Evolutionary conservation across 139 green algal genomes (phyloP).

Genomic region (Asterochloris erici): DNA sequence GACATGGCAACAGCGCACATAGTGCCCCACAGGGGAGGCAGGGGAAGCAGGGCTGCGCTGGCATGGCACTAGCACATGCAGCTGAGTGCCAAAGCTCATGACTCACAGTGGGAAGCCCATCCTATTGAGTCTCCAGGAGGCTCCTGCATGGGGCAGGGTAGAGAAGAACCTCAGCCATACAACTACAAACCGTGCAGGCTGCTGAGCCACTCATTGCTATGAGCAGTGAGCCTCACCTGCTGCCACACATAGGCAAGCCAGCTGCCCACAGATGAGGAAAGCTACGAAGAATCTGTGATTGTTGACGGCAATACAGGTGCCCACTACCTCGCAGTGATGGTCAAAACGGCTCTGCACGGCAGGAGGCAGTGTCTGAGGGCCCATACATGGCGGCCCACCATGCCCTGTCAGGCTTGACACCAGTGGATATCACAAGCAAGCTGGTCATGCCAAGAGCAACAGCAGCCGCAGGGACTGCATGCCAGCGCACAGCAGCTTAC

Average conservation of each 20-base stretch:
- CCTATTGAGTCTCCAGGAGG: slow-evolving; percentile 25
- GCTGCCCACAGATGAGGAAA: slow-evolving; percentile 24
- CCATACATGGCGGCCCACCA: not conserved
- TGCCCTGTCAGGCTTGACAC: not conserved
- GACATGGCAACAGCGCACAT: not conserved
- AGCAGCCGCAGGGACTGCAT: too few species aligned
- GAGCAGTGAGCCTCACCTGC: not conserved
- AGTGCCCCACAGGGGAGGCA: not conserved
- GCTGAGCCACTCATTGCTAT: not conserved
- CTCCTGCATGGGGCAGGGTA: not conserved
- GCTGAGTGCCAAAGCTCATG: not conserved
- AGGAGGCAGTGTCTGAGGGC: not conserved
- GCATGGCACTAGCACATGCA: not conserved
- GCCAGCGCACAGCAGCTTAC: too few species aligned
- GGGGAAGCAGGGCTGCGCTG: not conserved
- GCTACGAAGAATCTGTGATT: slow-evolving; percentile 77
- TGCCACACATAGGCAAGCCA: slow-evolving; percentile 16
- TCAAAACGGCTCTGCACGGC: slow-evolving; percentile 60
- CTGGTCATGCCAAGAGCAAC: not conserved
- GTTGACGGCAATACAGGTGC: slow-evolving; percentile 59
- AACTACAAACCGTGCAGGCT: not conserved
- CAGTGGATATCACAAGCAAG: not conserved
- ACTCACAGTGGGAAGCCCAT: slow-evolving; percentile 7
- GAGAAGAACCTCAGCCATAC: not conserved
- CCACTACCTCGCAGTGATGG: slow-evolving; percentile 74